Conservation (phyloP, 2,329 filamentous ascomycete species). For the Fusarium avenaceum region DNA sequence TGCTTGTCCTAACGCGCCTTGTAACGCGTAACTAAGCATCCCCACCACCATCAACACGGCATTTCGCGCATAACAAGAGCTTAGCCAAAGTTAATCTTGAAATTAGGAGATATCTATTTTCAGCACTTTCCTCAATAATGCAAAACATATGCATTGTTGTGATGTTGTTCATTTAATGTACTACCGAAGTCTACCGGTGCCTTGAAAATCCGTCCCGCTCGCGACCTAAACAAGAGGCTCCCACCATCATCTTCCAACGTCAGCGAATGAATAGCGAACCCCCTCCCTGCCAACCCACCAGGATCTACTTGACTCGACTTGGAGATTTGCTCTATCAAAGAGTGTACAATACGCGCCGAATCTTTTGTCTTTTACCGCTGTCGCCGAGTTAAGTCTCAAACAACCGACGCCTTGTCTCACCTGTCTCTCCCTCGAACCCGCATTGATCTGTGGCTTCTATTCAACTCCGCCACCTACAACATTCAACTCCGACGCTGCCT, state of each 20-base stretch:
- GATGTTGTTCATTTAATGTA: neutral
- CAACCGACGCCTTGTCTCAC: constrained; percentile 34
- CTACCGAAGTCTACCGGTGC: constrained; percentile 36
- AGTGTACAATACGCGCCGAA: constrained; percentile 1
- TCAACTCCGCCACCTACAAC: constrained; percentile 34
- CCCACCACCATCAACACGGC: constrained; percentile 27
- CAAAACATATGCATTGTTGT: constrained; percentile 14
- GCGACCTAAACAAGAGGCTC: constrained; percentile 24
- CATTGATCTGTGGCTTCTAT: constrained; percentile 35
- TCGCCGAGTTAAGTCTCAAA: neutral
- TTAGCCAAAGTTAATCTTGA: constrained; percentile 31
- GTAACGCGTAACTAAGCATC: constrained; percentile 40
- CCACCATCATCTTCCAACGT: constrained; percentile 39
- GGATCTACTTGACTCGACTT: constrained; percentile 15
- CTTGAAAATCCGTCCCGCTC: constrained; percentile 52
- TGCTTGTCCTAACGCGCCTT: constrained; percentile 29
- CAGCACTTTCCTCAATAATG: neutral
- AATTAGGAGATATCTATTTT: constrained; percentile 1
- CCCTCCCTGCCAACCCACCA: constrained; percentile 24
- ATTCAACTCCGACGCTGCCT: constrained; percentile 8
- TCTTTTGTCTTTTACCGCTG: neutral
- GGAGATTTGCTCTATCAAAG: neutral
- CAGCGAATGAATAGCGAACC: constrained; percentile 38
- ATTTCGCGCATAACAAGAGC: constrained; percentile 29
- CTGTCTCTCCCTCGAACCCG: constrained; percentile 17